Conservation (phyloP, 2,329 filamentous ascomycete species). For the Cryoendolithus antarcticus region DNA sequence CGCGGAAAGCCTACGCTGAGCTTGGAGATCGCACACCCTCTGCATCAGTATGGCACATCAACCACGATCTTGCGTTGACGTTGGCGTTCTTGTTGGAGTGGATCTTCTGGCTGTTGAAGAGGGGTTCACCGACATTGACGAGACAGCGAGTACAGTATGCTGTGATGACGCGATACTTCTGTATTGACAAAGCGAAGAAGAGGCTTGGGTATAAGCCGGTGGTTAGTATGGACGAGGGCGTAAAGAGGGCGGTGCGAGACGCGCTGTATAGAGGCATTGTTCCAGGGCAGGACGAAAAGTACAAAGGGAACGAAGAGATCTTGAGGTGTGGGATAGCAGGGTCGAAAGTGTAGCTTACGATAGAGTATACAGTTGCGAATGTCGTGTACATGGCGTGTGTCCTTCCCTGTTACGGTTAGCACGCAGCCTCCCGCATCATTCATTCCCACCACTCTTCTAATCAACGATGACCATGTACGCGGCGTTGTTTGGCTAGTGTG, state of each 20-base stretch:
- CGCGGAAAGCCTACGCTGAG: conserved; percentile 34
- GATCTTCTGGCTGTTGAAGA: conserved; percentile 29
- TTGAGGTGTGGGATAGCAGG: conserved; percentile 5
- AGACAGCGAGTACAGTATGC: conserved; percentile 47
- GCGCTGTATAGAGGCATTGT: conserved; percentile 25
- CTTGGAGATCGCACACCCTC: conserved; percentile 26
- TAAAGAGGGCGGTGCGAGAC: conserved; percentile 33
- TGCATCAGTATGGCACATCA: conserved; percentile 30
- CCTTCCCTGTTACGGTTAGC: too few species aligned
- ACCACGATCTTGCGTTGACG: conserved; percentile 28
- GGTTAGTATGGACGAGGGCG: conserved; percentile 53
- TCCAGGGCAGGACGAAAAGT: conserved; percentile 20
- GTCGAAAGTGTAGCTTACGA: background rate
- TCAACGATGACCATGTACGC: too few species aligned
- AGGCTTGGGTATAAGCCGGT: conserved; percentile 58
- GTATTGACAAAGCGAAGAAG: conserved; percentile 61
- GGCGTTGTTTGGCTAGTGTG: too few species aligned
- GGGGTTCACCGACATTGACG: conserved; percentile 36
- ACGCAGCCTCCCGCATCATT: too few species aligned
- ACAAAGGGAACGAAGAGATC: conserved; percentile 17
- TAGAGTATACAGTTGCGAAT: too few species aligned
- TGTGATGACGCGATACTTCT: conserved; percentile 66
- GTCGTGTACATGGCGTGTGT: too few species aligned
- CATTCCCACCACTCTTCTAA: too few species aligned
- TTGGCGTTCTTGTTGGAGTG: conserved; percentile 33